Evolutionary conservation across 164 flowering plant species (phyloP), one percentile per base, ranked within the genome.

Genomic region (Chloranthus sessilifolius): DNA sequence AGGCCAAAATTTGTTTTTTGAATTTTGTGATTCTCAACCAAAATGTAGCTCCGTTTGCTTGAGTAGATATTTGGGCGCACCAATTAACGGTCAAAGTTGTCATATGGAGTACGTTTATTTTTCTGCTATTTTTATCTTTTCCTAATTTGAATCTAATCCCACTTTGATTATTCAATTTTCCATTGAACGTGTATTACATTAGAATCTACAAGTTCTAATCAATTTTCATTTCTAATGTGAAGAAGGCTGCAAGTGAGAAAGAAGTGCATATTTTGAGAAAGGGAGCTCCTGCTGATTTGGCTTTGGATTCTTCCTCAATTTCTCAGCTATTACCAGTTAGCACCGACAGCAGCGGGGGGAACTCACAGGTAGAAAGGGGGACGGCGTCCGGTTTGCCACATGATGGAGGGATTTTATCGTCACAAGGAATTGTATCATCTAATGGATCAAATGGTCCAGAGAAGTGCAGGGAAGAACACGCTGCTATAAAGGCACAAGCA

Each of bases 401-500:
- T 37, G 63, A 59, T 27, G 59, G 23, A 16, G 69, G 21, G 2
- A 24, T 41, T 9, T 5, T 36, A 26, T 29, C 44, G 8, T 46
- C 63, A 27, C 72, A 61, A 49, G 62, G 28, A 20, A 50, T 47
- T 22, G 24, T 35, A 7, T 52, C 36, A n/a, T 29, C 55, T 22
- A 66, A 36, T 63, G 50, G 45, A 37, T 54, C 60, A 26, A 36
- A 55, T 55, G 77, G 67, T 63, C 69, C 60, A 40, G 82, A 78
- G 49, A 70, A 35, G 58, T 53, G 44, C 22, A 65, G 62, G 63
- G 69, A 41, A 38, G 82, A 75, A 53, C 50, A 70, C 59, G 95
- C 98, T 62, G 95, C 82, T 21, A 74, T 75, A 12, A 75, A 70
- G 61, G 88, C 70, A 16, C 98, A 91, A 50, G 91, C 98, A 23